These are phyloP conservation scores for Fusarium sarcochroum DNA, from an alignment of 2,329 filamentous ascomycete species.

Conservation along the genomic window DNA sequence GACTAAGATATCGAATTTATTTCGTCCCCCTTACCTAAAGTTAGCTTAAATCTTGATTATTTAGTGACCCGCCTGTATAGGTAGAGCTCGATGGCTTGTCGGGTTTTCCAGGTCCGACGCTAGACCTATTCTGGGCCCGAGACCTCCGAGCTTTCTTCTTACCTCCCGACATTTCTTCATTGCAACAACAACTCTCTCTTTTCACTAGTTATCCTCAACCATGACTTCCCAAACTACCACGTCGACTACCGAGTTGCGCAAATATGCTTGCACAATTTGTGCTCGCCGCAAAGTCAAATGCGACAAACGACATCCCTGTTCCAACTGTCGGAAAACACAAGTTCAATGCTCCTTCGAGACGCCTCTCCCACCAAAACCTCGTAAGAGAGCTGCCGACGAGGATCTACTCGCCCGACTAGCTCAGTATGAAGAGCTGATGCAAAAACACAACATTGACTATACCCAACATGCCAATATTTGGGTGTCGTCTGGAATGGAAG, in stretches of 20 bases:
- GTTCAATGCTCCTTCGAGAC: conserved; percentile 46
- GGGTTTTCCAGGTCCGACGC: not conserved
- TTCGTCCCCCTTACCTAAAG: not conserved
- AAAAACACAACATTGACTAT: conserved; percentile 46
- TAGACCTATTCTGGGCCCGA: conserved; percentile 8
- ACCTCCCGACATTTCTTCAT: not conserved
- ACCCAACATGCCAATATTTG: conserved; percentile 42
- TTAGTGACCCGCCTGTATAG: no score
- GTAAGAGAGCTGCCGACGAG: conserved; percentile 49
- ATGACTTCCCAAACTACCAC: not conserved
- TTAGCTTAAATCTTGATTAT: no score
- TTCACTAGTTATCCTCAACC: not conserved
- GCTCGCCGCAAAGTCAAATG: conserved; percentile 52
- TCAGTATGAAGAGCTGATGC: conserved; percentile 50
- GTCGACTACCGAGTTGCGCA: not conserved
- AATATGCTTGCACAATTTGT: conserved; percentile 40
- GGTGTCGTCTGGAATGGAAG: conserved; percentile 39
- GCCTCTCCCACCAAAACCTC: conserved; percentile 36
- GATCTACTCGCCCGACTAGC: conserved; percentile 45
- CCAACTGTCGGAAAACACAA: conserved; percentile 59
- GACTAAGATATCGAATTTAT: no score
- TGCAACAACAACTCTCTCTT: no score
- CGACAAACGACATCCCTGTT: conserved; percentile 58
- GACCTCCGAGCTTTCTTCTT: not conserved
- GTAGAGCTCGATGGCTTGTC: not conserved